Evolutionary conservation across 176 grass and related monocot species (phyloP).

Genomic region (Raddia guianensis): DNA sequence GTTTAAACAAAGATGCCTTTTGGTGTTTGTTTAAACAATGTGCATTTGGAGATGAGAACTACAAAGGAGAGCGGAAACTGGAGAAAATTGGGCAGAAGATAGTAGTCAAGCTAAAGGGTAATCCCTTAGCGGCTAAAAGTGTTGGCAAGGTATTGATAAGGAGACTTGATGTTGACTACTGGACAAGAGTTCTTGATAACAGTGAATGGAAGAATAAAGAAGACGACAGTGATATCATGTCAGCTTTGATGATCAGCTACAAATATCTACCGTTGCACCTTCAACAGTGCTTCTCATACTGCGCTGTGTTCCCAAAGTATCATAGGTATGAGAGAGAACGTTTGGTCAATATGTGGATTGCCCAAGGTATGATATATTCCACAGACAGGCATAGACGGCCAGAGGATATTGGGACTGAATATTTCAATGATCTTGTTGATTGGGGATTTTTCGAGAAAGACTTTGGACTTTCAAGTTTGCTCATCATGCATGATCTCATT

Average conservation of each 20-base stretch:
- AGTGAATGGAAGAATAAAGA: conserved; percentile 33
- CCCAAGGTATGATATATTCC: conserved; percentile 28
- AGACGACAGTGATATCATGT: conserved; percentile 24
- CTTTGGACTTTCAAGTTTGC: neutral
- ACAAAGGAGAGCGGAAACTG: neutral
- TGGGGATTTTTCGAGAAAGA: conserved; percentile 27
- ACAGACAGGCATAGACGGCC: neutral
- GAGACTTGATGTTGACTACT: conserved; percentile 25
- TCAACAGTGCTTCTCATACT: conserved; percentile 40
- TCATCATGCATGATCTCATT: conserved; percentile 37
- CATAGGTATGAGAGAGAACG: conserved; percentile 10
- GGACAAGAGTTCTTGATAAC: conserved; percentile 26
- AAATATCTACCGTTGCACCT: conserved; percentile 34
- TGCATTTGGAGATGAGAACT: conserved; percentile 40
- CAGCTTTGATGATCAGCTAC: conserved; percentile 45
- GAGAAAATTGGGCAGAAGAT: conserved; percentile 25
- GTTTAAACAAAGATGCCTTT: conserved; percentile 25
- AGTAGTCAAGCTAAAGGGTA: conserved; percentile 27
- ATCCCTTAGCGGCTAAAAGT: conserved; percentile 53
- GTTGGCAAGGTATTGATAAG: conserved; percentile 34
- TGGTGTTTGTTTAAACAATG: conserved; percentile 47
- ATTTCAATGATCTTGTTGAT: conserved; percentile 26
- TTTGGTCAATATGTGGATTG: conserved; percentile 51
- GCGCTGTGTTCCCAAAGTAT: conserved; percentile 38
- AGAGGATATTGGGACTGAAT: conserved; percentile 32